Evolutionary conservation across 2,329 filamentous ascomycete genomes (phyloP).

Genomic region (Microdochium bolleyi): DNA sequence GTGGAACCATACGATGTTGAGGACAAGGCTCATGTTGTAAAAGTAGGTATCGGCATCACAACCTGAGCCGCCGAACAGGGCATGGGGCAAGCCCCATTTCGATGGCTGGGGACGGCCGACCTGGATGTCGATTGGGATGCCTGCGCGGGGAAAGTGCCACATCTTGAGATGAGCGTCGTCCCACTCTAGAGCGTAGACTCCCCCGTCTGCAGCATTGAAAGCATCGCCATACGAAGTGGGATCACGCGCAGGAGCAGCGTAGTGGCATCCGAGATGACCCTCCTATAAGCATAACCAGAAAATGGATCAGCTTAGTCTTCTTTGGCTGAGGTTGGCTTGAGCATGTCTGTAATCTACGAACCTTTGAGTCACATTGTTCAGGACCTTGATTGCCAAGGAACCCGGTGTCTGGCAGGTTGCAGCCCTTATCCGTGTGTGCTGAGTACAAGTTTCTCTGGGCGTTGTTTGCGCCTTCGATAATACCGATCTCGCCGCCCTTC

Average conservation of each 20-base stretch:
- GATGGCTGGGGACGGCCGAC: slow-evolving; percentile 51
- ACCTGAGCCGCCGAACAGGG: slow-evolving; percentile 53
- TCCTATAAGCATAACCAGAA: slow-evolving; percentile 17
- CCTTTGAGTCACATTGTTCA: background rate
- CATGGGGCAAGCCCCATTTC: slow-evolving; percentile 61
- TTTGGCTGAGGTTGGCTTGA: background rate
- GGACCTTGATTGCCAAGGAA: background rate
- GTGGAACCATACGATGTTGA: slow-evolving; percentile 48
- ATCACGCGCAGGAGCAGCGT: slow-evolving; percentile 27
- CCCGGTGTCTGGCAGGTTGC: slow-evolving; percentile 3
- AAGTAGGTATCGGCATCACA: slow-evolving; percentile 65
- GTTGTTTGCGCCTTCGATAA: slow-evolving; percentile 62
- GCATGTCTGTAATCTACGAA: background rate
- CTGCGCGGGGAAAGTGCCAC: slow-evolving; percentile 66
- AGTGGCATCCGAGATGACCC: slow-evolving; percentile 39
- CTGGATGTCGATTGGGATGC: slow-evolving; percentile 57
- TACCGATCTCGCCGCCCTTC: slow-evolving; percentile 55
- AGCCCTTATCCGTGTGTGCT: slow-evolving; percentile 42
- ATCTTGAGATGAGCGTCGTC: slow-evolving; percentile 58
- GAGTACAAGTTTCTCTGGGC: slow-evolving; percentile 53
- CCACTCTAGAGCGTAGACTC: slow-evolving; percentile 67
- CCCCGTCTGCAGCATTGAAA: slow-evolving; percentile 61
- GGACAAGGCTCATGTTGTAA: slow-evolving; percentile 60
- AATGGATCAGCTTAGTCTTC: background rate
- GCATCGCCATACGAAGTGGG: slow-evolving; percentile 47